Percentiles rank a stretch among this genome's conserved stretches.
Evolutionary conservation across 495 filamentous ascomycete species (phyloP).

Genomic region (Xylaria flabelliformis): DNA sequence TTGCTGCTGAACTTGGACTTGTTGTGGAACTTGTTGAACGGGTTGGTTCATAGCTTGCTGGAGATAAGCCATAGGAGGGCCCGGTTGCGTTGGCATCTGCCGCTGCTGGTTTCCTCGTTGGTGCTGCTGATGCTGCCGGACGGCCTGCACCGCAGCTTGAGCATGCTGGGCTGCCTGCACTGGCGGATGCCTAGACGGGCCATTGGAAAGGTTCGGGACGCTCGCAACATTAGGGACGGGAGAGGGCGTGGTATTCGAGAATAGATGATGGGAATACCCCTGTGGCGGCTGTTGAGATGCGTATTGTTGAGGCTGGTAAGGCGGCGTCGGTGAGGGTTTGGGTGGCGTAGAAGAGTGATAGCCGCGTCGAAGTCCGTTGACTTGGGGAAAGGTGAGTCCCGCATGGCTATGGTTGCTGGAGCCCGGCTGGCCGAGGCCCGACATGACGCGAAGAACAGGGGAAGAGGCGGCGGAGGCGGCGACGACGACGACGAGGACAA

Average conservation of each 20-base stretch:
- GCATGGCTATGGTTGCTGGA: conserved; percentile 45
- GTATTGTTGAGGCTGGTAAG: conserved; percentile 49
- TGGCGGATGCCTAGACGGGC: conserved; percentile 43
- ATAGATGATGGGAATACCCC: conserved; percentile 45
- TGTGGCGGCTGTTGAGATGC: conserved; percentile 43
- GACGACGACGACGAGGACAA: conserved; percentile 2
- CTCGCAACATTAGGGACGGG: conserved; percentile 46
- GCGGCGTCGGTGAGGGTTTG: conserved; percentile 52
- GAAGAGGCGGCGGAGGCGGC: conserved; percentile 20
- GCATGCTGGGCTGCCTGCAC: conserved; percentile 46
- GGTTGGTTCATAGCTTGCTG: conserved; percentile 44
- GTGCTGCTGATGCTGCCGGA: conserved; percentile 41
- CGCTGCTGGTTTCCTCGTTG: conserved; percentile 42
- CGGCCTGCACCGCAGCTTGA: conserved; percentile 47
- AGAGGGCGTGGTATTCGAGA: conserved; percentile 43
- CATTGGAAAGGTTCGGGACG: conserved; percentile 46
- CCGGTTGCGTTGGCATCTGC: conserved; percentile 39
- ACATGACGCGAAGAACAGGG: conserved; percentile 39
- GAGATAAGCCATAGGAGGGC: conserved; percentile 36
- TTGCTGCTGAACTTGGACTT: conserved; percentile 34
- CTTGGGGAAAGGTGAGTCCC: conserved; percentile 46
- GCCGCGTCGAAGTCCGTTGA: conserved; percentile 23
- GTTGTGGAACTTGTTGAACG: conserved; percentile 40
- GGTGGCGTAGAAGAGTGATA: conserved; percentile 46
- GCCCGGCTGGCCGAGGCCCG: conserved; percentile 44